Evolutionary conservation across 176 grass and related monocot genomes (phyloP), one percentile per base, ranked within the genome.

Genomic region (Carex parvula): DNA sequence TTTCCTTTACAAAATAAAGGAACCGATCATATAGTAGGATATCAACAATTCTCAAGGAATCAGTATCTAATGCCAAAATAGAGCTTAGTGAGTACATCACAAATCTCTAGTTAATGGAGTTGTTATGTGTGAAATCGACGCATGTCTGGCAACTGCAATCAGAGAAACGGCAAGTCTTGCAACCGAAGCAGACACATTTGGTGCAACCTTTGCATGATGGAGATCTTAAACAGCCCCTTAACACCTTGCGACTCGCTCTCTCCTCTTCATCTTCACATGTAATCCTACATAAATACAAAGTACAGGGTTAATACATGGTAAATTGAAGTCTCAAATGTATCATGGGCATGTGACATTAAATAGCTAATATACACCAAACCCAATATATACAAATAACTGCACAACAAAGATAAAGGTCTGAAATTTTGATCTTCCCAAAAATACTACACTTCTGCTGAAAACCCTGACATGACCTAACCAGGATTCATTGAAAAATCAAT

Each of bases 81-180:
- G 9, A 79, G 24, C 21, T 15, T 18, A 55, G 52, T 81, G 57
- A 83, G 24, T 16, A 53, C 7, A 22, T 66, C 33, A 44, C 58
- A 21, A 67, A 67, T 67, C 2, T 50, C 35, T 65, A 83, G 33
- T 67, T 67, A 67, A 11, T 22, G 60, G 37, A 14, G 42, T 56
- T 59, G 70, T 98, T 98, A 83, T 86, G 68, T 37, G 94, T 95
- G 86, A 98, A 98, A 71, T 98, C 92, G 26, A 91, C 48, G 69
- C 95, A 98, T 85, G 92, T 95, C 86, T 98, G 95, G 85, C 95
- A 98, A 67, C 44, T 80, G 80, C 95, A 98, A 86, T 92, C 95
- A 56, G 91, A 85, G 84, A 98, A 98, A 80, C 95, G 95, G 54
- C 95, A 98, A 74, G 88, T 93, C 70, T 84, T 79, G 74, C 95